A percentile compares a stretch with the other conserved stretches of the same genome.
Evolutionary conservation across 1,284 basidiomycete species (phyloP).

Genomic region (Heterobasidion occidentale): DNA sequence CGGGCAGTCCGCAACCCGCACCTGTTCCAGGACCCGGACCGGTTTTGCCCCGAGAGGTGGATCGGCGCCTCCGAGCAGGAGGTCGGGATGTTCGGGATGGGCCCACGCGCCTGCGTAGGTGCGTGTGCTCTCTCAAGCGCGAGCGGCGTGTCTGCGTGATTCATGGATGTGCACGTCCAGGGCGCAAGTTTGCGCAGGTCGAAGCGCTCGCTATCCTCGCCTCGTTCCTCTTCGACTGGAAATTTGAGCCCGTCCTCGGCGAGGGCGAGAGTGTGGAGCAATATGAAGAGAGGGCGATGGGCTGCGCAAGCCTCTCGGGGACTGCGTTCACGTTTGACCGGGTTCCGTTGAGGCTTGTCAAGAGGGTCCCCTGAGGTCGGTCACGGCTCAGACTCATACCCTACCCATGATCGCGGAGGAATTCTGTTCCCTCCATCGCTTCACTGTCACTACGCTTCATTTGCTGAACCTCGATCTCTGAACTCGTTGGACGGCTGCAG

Average conservation of each 20-base stretch:
- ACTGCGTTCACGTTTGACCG: neutral
- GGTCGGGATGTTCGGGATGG: neutral
- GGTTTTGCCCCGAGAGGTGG: neutral
- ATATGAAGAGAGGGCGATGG: neutral
- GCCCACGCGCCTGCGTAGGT: neutral
- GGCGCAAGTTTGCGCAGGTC: neutral
- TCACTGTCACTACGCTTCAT: no score
- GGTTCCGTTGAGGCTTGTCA: neutral
- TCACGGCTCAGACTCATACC: neutral
- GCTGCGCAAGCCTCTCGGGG: neutral
- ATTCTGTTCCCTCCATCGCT: no score
- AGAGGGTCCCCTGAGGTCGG: neutral
- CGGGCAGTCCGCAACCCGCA: neutral
- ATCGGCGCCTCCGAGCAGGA: neutral
- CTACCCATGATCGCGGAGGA: no score
- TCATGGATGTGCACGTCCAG: neutral
- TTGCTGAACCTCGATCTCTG: no score
- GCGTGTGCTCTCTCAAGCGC: neutral
- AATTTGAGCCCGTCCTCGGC: neutral
- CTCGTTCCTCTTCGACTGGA: neutral
- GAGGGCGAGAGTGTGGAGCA: neutral
- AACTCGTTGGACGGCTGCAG: no score
- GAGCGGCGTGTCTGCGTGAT: neutral
- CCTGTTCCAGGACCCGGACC: neutral
- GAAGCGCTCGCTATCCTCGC: neutral